phyloP scores from a whole-genome alignment of 768 basidiomycete genomes.

The Amanita jacksonii region DNA sequence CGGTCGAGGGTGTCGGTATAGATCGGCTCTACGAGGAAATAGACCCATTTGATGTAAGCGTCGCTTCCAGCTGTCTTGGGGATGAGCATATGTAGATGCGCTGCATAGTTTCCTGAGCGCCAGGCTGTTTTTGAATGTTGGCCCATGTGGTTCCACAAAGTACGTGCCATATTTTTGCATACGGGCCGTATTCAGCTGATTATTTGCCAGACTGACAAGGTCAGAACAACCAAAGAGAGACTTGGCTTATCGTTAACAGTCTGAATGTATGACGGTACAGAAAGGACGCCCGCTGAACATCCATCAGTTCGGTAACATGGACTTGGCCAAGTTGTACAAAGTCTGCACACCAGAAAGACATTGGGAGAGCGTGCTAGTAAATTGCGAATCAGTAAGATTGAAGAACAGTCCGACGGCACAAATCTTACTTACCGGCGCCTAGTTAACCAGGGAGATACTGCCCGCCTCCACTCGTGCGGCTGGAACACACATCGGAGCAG shows the following conservation, averaged over 20 bases:
- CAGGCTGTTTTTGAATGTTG: conserved; percentile 62
- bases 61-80: neutral
- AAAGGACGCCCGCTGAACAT: conserved; percentile 67
- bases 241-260: neutral
- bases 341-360: conserved; percentile 49
- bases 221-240: conserved; percentile 15
- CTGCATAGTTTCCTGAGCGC: conserved; percentile 55
- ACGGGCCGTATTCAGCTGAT: neutral
- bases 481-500: conserved; percentile 37
- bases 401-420: neutral
- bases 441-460: conserved; percentile 55
- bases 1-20: conserved; percentile 54
- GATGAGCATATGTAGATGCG: neutral
- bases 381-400: conserved; percentile 41
- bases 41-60: conserved; percentile 63
- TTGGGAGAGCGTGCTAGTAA: conserved; percentile 56
- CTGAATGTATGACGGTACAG: conserved; percentile 21
- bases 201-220: conserved; percentile 54
- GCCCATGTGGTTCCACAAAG: conserved; percentile 78
- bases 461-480: conserved; percentile 55
- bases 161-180: conserved; percentile 11
- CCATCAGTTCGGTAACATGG: conserved; percentile 50
- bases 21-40: conserved; percentile 51
- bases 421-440: neutral
- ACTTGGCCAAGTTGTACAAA: conserved; percentile 48